Evolutionary conservation across 2,329 filamentous ascomycete species (phyloP), one percentile per base, ranked within the genome.

Genomic region (Alternaria ventricosa): DNA sequence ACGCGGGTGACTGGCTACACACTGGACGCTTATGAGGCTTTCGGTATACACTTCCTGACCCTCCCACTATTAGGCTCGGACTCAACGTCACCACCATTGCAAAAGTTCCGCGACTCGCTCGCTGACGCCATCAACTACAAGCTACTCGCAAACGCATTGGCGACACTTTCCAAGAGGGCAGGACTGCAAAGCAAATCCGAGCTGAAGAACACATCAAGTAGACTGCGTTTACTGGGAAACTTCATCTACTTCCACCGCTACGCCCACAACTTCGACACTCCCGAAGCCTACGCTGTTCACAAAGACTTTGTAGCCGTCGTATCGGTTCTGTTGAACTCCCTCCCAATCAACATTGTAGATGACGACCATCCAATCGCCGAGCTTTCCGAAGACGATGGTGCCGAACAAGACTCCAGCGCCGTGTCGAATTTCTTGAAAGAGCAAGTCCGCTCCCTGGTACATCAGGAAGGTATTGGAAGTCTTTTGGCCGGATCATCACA

Each of bases 381-480:
- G 74, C 79, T 61, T 55, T 68, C 62, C 63, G 71, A 65, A 69
- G 79, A 60, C 3, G 57, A 67, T 4, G 60, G 47, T 12, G 22
- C 50, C 6, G 68, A 75, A 0, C 56, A 80, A 7, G 59, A 59
- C 6, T 27, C 68, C 6, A 70, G 76, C 3, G 60, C 76, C 4
- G 68, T 73, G 1, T 83, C 83, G 55, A 70, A 64, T 9, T 85
- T 93, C 73, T 80, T 96, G 12, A 85, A 86, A 50, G 83, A 86
- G 0, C 88, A 93, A 70, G 82, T 97, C 3, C 79, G 87, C 15
- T 91, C 90, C 10, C 82, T 97, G 8, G 88, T 96, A 30, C 90
- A 94, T 65, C 88, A 92, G 76, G 86, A 89, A 46, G 92, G 91
- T 43, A 92, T 97, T 57, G 88, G 90, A 0, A 85, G 85, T 23